phyloP scores from a whole-genome alignment of 1,139 yeast species.

The Yamadazyma jaroonii region DNA sequence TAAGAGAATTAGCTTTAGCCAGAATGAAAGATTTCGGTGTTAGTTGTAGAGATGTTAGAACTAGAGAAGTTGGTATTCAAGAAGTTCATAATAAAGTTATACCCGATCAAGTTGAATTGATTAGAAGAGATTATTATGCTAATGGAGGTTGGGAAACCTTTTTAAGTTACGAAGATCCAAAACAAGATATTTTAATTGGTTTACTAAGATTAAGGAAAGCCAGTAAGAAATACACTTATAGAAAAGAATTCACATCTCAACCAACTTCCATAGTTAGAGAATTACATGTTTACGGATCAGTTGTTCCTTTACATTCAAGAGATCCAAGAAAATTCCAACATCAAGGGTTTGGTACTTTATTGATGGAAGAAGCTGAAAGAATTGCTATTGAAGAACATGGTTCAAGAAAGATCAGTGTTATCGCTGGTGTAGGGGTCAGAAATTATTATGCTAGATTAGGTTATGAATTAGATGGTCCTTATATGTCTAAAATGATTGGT shows the following conservation, averaged over 20 bases:
- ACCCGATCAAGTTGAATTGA: conserved; percentile 95
- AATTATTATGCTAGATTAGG: conserved; percentile 93
- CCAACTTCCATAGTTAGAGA: conserved; percentile 94
- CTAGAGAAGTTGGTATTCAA: conserved; percentile 98
- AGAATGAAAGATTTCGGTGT: conserved; percentile 99
- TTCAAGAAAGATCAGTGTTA: conserved; percentile 84
- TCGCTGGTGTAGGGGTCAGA: conserved; percentile 97
- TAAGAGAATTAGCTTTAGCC: conserved; percentile 92
- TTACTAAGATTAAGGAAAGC: conserved; percentile 85
- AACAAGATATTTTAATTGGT: conserved; percentile 93
- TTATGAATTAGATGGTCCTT: conserved; percentile 91
- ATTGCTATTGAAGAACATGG: conserved; percentile 96
- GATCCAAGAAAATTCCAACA: conserved; percentile 98
- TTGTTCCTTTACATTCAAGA: conserved; percentile 94
- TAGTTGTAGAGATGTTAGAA: conserved; percentile 93
- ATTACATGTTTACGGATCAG: conserved; percentile 95
- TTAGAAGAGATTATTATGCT: conserved; percentile 94
- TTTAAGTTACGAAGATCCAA: conserved; percentile 93
- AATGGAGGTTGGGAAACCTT: conserved; percentile 99
- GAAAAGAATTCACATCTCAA: conserved; percentile 83
- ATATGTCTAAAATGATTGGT: conserved; percentile 66
- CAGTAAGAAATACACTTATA: conserved; percentile 81
- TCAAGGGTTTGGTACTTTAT: conserved; percentile 95
- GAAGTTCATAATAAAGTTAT: conserved; percentile 96
- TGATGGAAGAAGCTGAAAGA: conserved; percentile 98